Conservation (phyloP, 1,284 basidiomycete species). For the Puccinia triticina region DNA sequence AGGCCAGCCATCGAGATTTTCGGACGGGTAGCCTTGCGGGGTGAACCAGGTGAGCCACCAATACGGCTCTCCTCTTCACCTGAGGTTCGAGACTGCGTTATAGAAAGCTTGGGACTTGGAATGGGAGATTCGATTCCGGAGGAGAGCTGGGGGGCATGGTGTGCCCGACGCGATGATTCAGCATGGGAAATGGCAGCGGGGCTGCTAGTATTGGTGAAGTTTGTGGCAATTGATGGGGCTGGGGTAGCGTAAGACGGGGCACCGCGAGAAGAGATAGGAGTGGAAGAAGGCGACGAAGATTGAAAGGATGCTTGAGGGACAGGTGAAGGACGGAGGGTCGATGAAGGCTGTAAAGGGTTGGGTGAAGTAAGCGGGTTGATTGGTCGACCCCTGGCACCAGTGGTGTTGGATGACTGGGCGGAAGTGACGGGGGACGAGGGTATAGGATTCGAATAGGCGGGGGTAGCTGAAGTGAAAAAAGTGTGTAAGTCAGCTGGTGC, state of each 20-base stretch:
- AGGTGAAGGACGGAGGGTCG: conserved; percentile 7
- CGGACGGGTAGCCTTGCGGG: conserved; percentile 11
- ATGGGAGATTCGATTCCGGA: conserved; percentile 21
- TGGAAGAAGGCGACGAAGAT: conserved; percentile 7
- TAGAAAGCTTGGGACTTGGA: conserved; percentile 17
- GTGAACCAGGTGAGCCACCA: conserved; percentile 16
- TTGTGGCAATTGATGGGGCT: conserved; percentile 21
- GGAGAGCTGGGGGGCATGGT: not conserved
- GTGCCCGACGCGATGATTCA: conserved; percentile 12
- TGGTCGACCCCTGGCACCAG: not conserved
- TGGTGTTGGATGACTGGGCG: conserved; percentile 8
- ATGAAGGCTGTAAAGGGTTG: conserved; percentile 14
- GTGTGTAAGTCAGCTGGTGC: conserved; percentile 39
- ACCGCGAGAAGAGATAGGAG: conserved; percentile 12
- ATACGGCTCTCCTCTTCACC: conserved; percentile 23
- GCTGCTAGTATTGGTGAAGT: conserved; percentile 14
- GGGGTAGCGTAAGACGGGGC: conserved; percentile 12
- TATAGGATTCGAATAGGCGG: not conserved
- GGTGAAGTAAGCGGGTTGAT: conserved; percentile 27
- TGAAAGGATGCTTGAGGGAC: conserved; percentile 5
- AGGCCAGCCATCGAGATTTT: conserved; percentile 35
- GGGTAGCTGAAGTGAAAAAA: conserved; percentile 31
- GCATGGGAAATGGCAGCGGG: not conserved
- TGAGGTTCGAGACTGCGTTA: conserved; percentile 26
- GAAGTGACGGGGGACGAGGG: conserved; percentile 17